These are phyloP conservation scores for Alternaria alternata DNA, from an alignment of 2,329 filamentous ascomycete species.

Conservation along the genomic window DNA sequence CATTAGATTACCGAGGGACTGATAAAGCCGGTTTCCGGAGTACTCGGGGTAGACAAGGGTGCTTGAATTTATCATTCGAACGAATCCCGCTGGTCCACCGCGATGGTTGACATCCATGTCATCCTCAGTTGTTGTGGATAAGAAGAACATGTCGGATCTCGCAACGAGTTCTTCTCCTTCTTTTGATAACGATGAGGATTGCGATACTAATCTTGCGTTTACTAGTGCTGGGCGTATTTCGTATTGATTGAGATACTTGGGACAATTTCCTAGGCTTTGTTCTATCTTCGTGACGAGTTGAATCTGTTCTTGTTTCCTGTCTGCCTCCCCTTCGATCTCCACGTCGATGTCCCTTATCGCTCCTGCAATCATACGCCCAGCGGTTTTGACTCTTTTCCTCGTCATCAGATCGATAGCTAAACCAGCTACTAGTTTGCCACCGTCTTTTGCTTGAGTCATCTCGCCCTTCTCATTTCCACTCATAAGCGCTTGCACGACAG, in stretches of 20 bases:
- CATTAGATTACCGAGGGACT: slow-evolving; percentile 80
- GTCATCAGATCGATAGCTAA: slow-evolving; percentile 70
- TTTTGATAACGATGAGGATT: slow-evolving; percentile 58
- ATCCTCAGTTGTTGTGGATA: slow-evolving; percentile 69
- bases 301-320: slow-evolving; percentile 48
- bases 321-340: slow-evolving; percentile 29
- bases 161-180: slow-evolving; percentile 67
- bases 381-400: slow-evolving; percentile 76
- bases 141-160: slow-evolving; percentile 78
- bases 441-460: slow-evolving; percentile 43
- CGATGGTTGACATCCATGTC: slow-evolving; percentile 88
- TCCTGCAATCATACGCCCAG: slow-evolving; percentile 73
- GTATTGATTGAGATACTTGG: slow-evolving; percentile 85
- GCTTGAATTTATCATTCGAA: slow-evolving; percentile 70
- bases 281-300: slow-evolving; percentile 74
- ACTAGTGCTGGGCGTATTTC: slow-evolving; percentile 65
- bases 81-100: slow-evolving; percentile 77
- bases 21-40: slow-evolving; percentile 84
- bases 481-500: slow-evolving; percentile 72
- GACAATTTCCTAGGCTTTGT: slow-evolving; percentile 80
- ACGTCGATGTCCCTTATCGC: slow-evolving; percentile 55
- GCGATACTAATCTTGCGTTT: slow-evolving; percentile 61
- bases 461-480: slow-evolving; percentile 56
- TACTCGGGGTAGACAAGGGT: slow-evolving; percentile 81
- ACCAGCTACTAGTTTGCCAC: slow-evolving; percentile 66